phyloP scores from a whole-genome alignment of 331 rosid species.

The Malus hybrid region DNA sequence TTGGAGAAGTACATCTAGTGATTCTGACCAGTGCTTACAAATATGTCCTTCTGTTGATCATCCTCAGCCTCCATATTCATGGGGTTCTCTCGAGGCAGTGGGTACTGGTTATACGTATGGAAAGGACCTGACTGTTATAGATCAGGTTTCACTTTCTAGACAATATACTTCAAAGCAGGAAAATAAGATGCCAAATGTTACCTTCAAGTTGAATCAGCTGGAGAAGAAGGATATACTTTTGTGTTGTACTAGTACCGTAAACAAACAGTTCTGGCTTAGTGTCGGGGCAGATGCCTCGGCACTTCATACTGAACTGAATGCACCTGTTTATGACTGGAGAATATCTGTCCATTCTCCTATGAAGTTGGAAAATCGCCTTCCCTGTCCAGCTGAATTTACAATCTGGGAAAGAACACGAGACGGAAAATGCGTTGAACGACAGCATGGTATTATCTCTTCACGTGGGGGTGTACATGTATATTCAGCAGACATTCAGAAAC shows the following conservation, averaged over 20 bases:
- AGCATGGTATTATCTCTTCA: too few relatives aligned
- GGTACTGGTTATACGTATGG: conserved; percentile 69
- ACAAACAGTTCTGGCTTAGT: conserved; percentile 74
- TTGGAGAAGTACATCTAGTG: conserved; percentile 74
- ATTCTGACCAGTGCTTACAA: conserved; percentile 63
- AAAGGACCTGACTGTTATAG: conserved; percentile 56
- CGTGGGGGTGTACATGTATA: too few relatives aligned
- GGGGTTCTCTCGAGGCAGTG: conserved; percentile 55
- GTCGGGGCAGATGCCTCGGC: conserved; percentile 82
- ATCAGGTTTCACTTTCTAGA: conserved; percentile 46
- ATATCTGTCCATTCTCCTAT: too few relatives aligned
- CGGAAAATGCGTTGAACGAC: too few relatives aligned
- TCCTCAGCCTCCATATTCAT: conserved; percentile 48
- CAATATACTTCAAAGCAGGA: conserved; percentile 33
- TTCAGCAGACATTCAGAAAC: too few relatives aligned
- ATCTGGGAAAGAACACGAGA: too few relatives aligned
- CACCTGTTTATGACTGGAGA: conserved; percentile 95
- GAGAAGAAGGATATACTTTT: conserved; percentile 85
- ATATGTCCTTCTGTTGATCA: conserved; percentile 59
- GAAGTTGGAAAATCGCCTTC: too few relatives aligned
- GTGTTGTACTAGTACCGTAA: conserved; percentile 54
- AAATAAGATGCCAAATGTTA: conserved; percentile 33
- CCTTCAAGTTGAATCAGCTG: conserved; percentile 72
- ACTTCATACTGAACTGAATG: conserved; percentile 86
- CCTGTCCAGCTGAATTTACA: too few relatives aligned